Base-by-base conservation (phyloP, 495 filamentous ascomycete species). In the Parathielavia appendiculata region DNA sequence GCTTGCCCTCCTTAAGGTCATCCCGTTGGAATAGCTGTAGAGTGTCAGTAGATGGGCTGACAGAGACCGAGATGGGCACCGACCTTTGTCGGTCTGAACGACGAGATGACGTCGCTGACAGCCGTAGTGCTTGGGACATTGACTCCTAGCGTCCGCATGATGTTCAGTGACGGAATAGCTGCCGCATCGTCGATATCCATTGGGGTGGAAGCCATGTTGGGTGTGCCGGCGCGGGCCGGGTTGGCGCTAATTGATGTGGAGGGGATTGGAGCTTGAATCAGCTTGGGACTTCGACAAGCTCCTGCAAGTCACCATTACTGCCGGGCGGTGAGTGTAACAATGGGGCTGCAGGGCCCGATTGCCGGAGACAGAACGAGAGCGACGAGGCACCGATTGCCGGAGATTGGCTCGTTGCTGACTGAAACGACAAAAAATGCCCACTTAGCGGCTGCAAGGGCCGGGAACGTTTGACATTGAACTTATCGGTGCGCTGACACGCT, bases 71-170 rank as follows among this genome's bases (percentile, higher is more conserved):
- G 48, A 14, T 41, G 16, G 22, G 12, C 45, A 30, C 59, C 23
- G 64, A 81, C 80, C 72, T 82, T 83, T 4, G 76, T 79, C 48
- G 81, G 78, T 49, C 78, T 63, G 49, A 72, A 83, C 14, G 63
- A 70, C 9, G 73, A 58, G 39, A 83, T 73, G 43, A 79, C 66
- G 3, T 82, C 79, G 22, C 69, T 68, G 32, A 82, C 61, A 22
- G 74, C 66, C 0, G 77, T 70, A 5, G 75, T 79, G 58, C 67
- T 68, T 35, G 68, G 63, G 23, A 54, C 45, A 38, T 65, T 69
- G 8, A 43, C 34, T 4, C 63, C 71, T 17, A 75, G 56, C 11
- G 70, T 72, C 10, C 74, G 68, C 14, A 66, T 66, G 26, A 74
- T 76, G 54, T 73, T 73, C 6, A 78, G 66, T 17, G 70, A 66